Conservation (phyloP, 2,329 filamentous ascomycete genomes). For the Colletotrichum phormii region DNA sequence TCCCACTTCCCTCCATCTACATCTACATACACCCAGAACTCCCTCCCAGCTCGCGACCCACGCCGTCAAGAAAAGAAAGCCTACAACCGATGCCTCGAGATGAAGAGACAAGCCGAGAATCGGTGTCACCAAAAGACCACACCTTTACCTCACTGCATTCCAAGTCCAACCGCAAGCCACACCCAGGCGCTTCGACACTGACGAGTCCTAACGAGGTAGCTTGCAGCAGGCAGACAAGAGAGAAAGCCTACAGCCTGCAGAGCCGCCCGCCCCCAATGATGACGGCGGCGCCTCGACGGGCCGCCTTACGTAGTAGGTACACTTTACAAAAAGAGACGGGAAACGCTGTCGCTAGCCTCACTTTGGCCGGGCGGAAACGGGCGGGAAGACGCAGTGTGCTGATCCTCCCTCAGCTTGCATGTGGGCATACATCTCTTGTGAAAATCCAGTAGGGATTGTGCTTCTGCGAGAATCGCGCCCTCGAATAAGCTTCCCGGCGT, state of each 20-base stretch:
- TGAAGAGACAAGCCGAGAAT: neutral
- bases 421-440: neutral
- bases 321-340: neutral
- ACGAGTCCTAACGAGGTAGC: neutral
- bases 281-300: conserved; percentile 25
- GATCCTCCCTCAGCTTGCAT: neutral
- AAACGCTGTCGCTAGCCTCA: conserved; percentile 12
- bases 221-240: neutral
- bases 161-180: no score
- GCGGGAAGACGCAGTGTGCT: conserved; percentile 18
- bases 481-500: neutral
- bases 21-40: neutral
- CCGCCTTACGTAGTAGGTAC: neutral
- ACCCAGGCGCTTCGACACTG: no score
- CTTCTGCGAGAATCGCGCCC: neutral
- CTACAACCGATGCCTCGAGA: neutral
- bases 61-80: neutral
- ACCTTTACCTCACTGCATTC: no score
- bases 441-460: neutral
- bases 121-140: no score
- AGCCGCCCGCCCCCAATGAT: neutral
- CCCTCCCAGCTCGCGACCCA: no score
- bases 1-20: neutral
- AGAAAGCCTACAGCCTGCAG: neutral
- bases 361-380: neutral